These are phyloP conservation scores for Eimeria falciformis DNA, from an alignment of 169 alveolate genomes.

Conservation along the genomic window DNA sequence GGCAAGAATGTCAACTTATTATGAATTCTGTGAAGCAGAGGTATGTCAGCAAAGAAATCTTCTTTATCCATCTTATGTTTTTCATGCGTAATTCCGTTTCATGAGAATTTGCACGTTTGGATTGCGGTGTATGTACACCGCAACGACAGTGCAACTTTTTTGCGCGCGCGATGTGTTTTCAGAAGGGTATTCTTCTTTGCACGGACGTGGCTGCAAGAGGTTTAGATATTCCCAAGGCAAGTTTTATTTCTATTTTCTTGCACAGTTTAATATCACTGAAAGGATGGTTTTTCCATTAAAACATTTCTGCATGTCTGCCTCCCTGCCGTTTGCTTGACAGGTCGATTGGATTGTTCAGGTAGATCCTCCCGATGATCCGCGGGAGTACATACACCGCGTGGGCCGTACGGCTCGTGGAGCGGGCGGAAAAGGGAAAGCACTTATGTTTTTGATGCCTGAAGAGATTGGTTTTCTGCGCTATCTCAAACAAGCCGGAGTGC, in stretches of 20 bases:
- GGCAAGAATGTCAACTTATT: slow-evolving; percentile 95
- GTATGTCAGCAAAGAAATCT: too few relatives aligned
- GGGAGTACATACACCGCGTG: slow-evolving; percentile 99
- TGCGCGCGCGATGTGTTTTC: background rate
- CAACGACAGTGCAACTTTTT: background rate
- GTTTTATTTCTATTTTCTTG: background rate
- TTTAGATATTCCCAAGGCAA: slow-evolving; percentile 97
- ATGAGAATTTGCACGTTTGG: too few relatives aligned
- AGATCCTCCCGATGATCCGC: slow-evolving; percentile 99
- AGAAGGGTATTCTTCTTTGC: slow-evolving; percentile 96
- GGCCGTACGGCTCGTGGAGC: slow-evolving; percentile 99
- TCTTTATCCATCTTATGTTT: too few relatives aligned
- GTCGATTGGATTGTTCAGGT: slow-evolving; percentile 99
- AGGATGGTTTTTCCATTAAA: too few relatives aligned
- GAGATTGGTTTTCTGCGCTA: slow-evolving; percentile 89
- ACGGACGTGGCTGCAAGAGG: slow-evolving; percentile 99
- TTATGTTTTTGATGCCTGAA: slow-evolving; percentile 97
- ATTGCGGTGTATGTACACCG: background rate
- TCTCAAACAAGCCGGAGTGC: slow-evolving; percentile 79
- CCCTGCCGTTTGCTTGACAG: background rate
- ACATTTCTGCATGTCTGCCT: too few relatives aligned
- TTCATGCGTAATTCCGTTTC: too few relatives aligned
- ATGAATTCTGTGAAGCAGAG: slow-evolving; percentile 95
- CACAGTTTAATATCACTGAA: too few relatives aligned
- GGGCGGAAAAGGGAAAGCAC: slow-evolving; percentile 96